Evolutionary conservation across 192 early-diverging fungal species (phyloP), one percentile per base, ranked within the genome.

Genomic region (Rhizophlyctis rosea): DNA sequence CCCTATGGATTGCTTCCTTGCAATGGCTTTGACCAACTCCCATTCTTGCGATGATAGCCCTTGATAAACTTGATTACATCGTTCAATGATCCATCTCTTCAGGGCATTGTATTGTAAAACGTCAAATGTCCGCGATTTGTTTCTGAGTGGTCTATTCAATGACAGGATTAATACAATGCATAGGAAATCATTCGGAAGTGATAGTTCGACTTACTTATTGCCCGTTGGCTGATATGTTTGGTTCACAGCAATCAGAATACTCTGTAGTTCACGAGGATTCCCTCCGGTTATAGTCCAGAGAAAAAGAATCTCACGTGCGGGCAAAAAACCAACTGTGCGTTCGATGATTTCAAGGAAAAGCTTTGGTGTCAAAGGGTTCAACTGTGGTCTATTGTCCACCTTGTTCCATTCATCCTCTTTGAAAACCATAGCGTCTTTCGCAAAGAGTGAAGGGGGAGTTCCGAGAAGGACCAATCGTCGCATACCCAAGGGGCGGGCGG

Each of bases 271-370:
- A 11, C 51, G 51, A 16, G 51, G 14, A 27, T 18, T 53, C 11
- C 51, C 51, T 9, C 51, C 51, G 9, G 51, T 53, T 9, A 53
- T 24, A 9, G 51, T 53, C 51, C 51, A 53, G 14, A 53, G 51
- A 24, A 53, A 9, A 9, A 53, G 25, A 24, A 53, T 11, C 51
- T 53, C 51, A 9, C 11, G 9, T 21, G 11, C 51, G 9, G 51
- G 51, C 18, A 53, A 24, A 24, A 18, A 53, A 18, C 51, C 51
- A 18, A 53, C 24, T 9, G 51, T 24, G 11, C 25, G 51, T 53
- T 53, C 51, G 25, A 53, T 53, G 9, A 24, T 24, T 11, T 24
- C 14, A 24, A 53, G 11, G 25, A 53, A 53, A 27, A 11, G 11
- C 25, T 53, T 24, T 11, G 25, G 11, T 14, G 18, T 27, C 18